Percentiles rank a stretch among this genome's conserved stretches.
phyloP scores from a whole-genome alignment of 768 basidiomycete genomes.

The Hygrocybe punicea region DNA sequence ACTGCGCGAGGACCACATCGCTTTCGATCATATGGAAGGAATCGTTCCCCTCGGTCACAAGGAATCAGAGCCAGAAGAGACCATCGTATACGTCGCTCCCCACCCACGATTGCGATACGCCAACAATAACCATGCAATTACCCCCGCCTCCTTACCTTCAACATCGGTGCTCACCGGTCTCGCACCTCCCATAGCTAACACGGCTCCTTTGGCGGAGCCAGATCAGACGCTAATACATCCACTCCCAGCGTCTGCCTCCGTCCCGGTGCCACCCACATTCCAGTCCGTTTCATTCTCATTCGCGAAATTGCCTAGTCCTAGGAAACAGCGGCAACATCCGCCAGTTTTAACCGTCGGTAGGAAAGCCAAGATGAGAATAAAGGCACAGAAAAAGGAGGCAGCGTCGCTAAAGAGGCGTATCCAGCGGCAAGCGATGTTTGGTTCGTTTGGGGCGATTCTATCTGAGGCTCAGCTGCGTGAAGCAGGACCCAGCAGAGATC shows the following conservation, averaged over 20 bases:
- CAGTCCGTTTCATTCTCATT: constrained; percentile 23
- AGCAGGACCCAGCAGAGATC: constrained; percentile 35
- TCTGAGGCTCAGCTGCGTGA: constrained; percentile 50
- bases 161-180: constrained; percentile 14
- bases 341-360: constrained; percentile 29
- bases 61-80: constrained; percentile 53
- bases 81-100: constrained; percentile 76
- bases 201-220: background rate
- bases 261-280: constrained; percentile 8
- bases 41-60: constrained; percentile 8
- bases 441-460: constrained; percentile 52
- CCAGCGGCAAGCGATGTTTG: constrained; percentile 37
- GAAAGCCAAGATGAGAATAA: constrained; percentile 22
- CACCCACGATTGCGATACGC: constrained; percentile 47
- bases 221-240: background rate
- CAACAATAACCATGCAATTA: constrained; percentile 8
- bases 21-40: constrained; percentile 10
- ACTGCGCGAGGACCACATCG: background rate
- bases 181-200: background rate
- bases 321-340: constrained; percentile 17
- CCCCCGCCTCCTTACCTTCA: constrained; percentile 9
- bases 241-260: background rate
- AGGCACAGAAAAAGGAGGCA: constrained; percentile 20
- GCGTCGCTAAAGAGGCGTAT: constrained; percentile 22
- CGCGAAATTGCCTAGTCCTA: background rate